A percentile compares a stretch with the other conserved stretches of the same genome.
Conservation (phyloP, 495 filamentous ascomycete genomes). For the Aspergillus ellipticus region DNA sequence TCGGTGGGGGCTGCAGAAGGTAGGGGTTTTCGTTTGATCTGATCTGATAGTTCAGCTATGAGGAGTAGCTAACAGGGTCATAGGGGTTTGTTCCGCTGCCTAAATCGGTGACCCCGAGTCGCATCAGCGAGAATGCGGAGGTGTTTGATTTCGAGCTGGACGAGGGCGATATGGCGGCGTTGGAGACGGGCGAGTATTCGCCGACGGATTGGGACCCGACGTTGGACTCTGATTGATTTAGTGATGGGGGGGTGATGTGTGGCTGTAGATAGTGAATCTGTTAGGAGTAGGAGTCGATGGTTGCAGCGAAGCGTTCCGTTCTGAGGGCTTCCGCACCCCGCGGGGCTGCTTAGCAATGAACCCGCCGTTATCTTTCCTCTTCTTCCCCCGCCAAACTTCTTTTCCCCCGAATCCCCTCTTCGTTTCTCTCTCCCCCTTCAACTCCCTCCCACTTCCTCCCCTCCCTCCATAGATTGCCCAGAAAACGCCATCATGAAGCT, state of each 20-base stretch:
- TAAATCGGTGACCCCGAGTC: slow-evolving; percentile 53
- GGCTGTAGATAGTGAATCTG: neutral
- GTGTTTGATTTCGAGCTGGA: slow-evolving; percentile 80
- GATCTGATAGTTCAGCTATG: neutral
- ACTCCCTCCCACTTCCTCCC: neutral
- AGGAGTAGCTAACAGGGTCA: neutral
- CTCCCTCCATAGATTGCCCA: no score
- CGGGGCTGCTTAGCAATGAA: slow-evolving; percentile 27
- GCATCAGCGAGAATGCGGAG: slow-evolving; percentile 67
- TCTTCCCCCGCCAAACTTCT: slow-evolving; percentile 2
- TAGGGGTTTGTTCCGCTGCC: slow-evolving; percentile 61
- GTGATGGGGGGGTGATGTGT: neutral
- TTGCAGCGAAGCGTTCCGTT: neutral
- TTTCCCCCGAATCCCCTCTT: neutral
- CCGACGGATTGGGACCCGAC: slow-evolving; percentile 64
- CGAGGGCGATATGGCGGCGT: slow-evolving; percentile 51
- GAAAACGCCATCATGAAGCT: slow-evolving; percentile 56
- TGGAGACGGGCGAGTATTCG: slow-evolving; percentile 56
- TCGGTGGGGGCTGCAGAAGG: slow-evolving; percentile 79
- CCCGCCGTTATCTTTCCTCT: neutral
- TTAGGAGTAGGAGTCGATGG: neutral
- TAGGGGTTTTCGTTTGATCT: slow-evolving; percentile 15
- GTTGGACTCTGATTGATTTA: slow-evolving; percentile 38
- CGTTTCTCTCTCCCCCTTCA: neutral
- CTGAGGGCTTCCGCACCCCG: slow-evolving; percentile 1